Evolutionary conservation across 371 early-diverging fungal genomes (phyloP).

Genomic region (Syncephalastrum sp.): DNA sequence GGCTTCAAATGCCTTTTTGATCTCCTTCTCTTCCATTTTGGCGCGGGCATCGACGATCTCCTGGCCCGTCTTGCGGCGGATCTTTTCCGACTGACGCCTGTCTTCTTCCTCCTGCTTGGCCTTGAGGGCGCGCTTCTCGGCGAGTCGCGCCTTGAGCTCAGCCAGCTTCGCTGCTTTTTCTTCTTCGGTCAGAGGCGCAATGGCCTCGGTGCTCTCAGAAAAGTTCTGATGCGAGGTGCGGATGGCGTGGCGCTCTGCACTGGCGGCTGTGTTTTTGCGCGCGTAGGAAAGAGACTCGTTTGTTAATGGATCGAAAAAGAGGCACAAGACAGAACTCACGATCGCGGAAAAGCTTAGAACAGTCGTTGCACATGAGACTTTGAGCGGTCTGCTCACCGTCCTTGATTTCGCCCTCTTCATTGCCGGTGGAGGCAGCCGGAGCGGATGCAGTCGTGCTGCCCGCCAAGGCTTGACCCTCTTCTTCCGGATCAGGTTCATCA

Average conservation of each 20-base stretch:
- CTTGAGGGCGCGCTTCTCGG: constrained; percentile 67
- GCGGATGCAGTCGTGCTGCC: constrained; percentile 18
- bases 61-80: constrained; percentile 80
- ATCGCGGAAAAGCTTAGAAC: constrained; percentile 80
- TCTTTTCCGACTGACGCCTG: constrained; percentile 67
- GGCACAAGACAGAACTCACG: constrained; percentile 34
- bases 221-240: constrained; percentile 85
- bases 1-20: constrained; percentile 68
- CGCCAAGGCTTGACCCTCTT: constrained; percentile 32
- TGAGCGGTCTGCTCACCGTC: constrained; percentile 69
- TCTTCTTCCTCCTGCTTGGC: constrained; percentile 69
- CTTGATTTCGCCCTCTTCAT: constrained; percentile 60
- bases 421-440: constrained; percentile 10
- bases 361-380: constrained; percentile 86
- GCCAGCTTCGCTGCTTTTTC: constrained; percentile 78
- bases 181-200: constrained; percentile 85
- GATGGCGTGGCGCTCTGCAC: constrained; percentile 83
- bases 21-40: constrained; percentile 69
- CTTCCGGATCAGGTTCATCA: constrained; percentile 59
- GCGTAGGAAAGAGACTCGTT: not conserved
- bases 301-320: not conserved
- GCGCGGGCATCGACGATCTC: constrained; percentile 76
- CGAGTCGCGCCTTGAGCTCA: constrained; percentile 74
- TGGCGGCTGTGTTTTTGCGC: constrained; percentile 43
- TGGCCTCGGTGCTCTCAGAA: constrained; percentile 78